Base-by-base conservation (phyloP, 805 yeast genomes). In the Komagataella pastoris region DNA sequence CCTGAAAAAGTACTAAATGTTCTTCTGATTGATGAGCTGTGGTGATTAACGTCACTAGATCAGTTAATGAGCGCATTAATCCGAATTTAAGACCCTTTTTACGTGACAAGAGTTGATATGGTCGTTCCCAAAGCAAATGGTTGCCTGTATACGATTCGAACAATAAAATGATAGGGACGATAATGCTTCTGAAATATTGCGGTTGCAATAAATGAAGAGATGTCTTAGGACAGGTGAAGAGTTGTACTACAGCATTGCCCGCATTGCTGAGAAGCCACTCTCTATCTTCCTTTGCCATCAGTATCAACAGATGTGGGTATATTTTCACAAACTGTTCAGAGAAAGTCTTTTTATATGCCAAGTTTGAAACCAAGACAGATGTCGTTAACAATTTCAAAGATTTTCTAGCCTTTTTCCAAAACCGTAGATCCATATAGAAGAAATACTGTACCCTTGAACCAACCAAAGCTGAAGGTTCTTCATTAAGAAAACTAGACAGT, bases 351-450 rank as follows among this genome's bases (percentile, higher is more conserved):
- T 85, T 83, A 54, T 65, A 71, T 0, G 61, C 59, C 3, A 71
- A 55, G 47, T 80, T 78, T 0, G 81, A 71, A 1, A 85, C 70
- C 24, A 84, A 61, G 0, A 80, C 70, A 0, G 88, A 81, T 7
- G 83, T 67, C 3, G 84, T 55, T 1, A 79, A 60, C 24, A 71
- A 67, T 49, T 76, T 74, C 17, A 85, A 51, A 6, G 62, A 61
- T 47, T 69, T 71, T 59, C 93, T 72, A 6, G 75, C 58, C 3
- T 58, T 56, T 53, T 81, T 80, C 66, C 80, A 71, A 40, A 75
- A 74, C 56, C 93, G 70, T 44, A 77, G 70, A 54, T 85, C 86
- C 53, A 83, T 76, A 53, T 71, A 73, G 44, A 83, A 64, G 19
- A 85, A 58, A 57, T 69, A 72, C 60, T 84, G 89, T 10, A 85